Evolutionary conservation across 2,329 filamentous ascomycete species (phyloP), one percentile per base, ranked within the genome.

Genomic region (Dactylellina cionopaga): DNA sequence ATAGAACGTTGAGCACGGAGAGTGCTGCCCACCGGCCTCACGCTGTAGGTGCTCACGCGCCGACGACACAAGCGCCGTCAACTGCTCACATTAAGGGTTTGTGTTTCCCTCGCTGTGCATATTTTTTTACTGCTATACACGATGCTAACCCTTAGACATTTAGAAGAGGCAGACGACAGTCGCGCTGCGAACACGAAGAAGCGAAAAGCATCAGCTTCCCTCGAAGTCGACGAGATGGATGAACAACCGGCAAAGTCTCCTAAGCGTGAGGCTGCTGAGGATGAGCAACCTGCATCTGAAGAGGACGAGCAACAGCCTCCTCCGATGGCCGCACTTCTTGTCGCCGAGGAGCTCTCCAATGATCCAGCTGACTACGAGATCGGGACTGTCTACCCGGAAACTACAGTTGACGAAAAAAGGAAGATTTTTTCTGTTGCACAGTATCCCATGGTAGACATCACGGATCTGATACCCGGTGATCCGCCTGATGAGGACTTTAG

Each of bases 361-460:
- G 95, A 99, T 78, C 92, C 93, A 0, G 96, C 94, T 33, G 86
- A 97, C 52, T 99, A 99, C 83, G 91, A 99, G 79, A 97, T 99
- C 74, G 89, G 89, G 63, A 85, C 89, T 0, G 84, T 93, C 22
- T 85, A 86, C 0, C 85, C 89, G 0, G 89, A 86, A 75, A 96
- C 96, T 89, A 85, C 88, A 1, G 88, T 92, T 65, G 90, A 94
- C n/a, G 89, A 96, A 77, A 91, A 89, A 80, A 92, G 90, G 78
- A 87, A 90, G 76, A 94, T 98, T 56, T 96, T 92, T 80, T 92
- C 92, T 5, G 95, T 99, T 13, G 88, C 90, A 3, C 84, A 87
- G 11, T 99, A 95, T 79, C 95, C 95, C 0, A 85, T 85, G 56
- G 89, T 87, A 75, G 91, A 97, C 78, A 84, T 99, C 6, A 85